Evolutionary conservation across 116 monocot genomes (phyloP), one percentile per base, ranked within the genome.

Genomic region (Iris pallida): DNA sequence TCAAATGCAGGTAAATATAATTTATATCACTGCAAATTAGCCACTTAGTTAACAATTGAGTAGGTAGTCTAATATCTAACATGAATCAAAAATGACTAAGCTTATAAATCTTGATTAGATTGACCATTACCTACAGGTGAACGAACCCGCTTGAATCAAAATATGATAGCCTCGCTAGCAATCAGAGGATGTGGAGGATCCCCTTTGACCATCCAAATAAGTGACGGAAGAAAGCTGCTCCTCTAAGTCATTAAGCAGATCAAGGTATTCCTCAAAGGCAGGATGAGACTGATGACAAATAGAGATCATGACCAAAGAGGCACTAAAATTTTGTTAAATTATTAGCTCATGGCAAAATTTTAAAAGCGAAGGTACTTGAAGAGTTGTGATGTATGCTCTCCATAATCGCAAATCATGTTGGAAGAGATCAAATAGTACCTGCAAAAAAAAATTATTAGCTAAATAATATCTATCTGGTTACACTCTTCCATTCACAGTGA

Each of bases 391-490:
- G 71, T 93, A 99, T 68, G 90, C 99, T 45, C 79, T 90, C 99
- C 99, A 99, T 47, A 99, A 66, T 47, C 99, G 76, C 56, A 82
- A 30, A 81, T 99, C 99, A 75, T 90, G 93, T 13, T 76, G 85
- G 68, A 99, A 99, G 7, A 99, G 88, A 81, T 99, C 99, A 59
- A 93, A 79, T 61, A 99, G 77, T 63, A 99, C 99, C 99, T 98
- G 64, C 4, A n/a, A 72, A 44, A 68, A 48, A 30, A n/a, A 1
- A 30, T 30, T 30, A 30, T n/a, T n/a, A n/a, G 30, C 30, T 30
- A 30, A 30, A 30, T 30, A 30, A 30, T 30, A 0, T 30, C 30
- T 30, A 1, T 30, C 30, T 30, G 30, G 30, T 30, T 30, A 30
- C 30, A 1, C 30, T 30, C 30, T 30, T 30, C 18, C 47, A 51